Evolutionary conservation across 2,329 filamentous ascomycete species (phyloP).

Genomic region (Verticillium zaregamsianum): DNA sequence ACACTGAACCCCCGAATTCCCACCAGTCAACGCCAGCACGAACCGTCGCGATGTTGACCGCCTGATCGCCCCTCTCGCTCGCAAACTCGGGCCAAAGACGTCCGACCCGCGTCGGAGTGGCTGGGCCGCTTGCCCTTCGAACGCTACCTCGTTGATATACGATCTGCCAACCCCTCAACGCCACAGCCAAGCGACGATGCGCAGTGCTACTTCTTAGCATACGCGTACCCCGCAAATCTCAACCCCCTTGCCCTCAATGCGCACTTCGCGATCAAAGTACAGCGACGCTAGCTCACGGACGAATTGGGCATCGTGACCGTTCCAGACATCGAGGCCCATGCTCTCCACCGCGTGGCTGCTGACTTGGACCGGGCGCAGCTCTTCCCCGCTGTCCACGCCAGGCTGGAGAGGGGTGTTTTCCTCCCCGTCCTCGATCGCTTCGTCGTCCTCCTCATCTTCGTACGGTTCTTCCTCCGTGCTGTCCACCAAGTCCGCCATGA

Average conservation of each 20-base stretch:
- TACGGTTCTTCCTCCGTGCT: slow-evolving; percentile 34
- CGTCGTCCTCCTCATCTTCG: slow-evolving; percentile 26
- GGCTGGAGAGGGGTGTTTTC: slow-evolving; percentile 21
- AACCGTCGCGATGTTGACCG: neutral
- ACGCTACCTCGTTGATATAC: neutral
- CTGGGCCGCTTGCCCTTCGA: neutral
- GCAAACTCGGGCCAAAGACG: neutral
- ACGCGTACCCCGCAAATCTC: slow-evolving; percentile 72
- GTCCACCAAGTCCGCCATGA: slow-evolving; percentile 58
- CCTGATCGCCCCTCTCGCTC: neutral
- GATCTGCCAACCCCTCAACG: neutral
- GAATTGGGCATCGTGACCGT: slow-evolving; percentile 64
- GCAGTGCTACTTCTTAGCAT: slow-evolving; percentile 37
- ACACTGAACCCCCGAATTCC: neutral
- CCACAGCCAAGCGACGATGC: neutral
- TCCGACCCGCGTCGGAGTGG: neutral
- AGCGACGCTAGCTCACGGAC: slow-evolving; percentile 55
- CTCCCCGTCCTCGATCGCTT: slow-evolving; percentile 28
- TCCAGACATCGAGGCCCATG: slow-evolving; percentile 80
- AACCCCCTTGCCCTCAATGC: slow-evolving; percentile 64
- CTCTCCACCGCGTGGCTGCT: slow-evolving; percentile 60
- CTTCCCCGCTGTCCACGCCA: slow-evolving; percentile 15
- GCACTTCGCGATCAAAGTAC: slow-evolving; percentile 63
- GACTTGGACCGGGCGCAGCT: slow-evolving; percentile 46
- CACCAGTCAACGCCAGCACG: neutral